Evolutionary conservation across 1,284 basidiomycete genomes (phyloP).

Genomic region (Athelia sp.): DNA sequence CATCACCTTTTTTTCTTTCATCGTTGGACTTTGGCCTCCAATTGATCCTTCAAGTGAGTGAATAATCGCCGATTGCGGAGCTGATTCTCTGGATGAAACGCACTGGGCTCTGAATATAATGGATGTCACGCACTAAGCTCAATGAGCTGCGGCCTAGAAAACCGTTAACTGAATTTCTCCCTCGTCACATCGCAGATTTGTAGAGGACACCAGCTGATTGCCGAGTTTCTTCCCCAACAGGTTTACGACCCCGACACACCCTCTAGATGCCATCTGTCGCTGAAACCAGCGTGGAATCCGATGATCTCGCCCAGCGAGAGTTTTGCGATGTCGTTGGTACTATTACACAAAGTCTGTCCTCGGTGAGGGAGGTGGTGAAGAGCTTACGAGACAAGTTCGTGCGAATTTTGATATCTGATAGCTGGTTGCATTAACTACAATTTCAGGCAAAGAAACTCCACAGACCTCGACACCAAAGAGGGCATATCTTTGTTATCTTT

Average conservation of each 20-base stretch:
- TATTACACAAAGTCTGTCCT: conserved; percentile 58
- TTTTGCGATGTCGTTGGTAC: conserved; percentile 47
- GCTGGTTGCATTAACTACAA: conserved; percentile 6
- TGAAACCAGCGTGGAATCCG: not conserved
- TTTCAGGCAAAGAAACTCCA: conserved; percentile 23
- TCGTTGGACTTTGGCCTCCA: too few relatives aligned
- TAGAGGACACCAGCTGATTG: conserved; percentile 1
- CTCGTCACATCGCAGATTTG: conserved; percentile 6
- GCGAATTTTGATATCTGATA: conserved; percentile 2
- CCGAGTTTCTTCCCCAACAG: too few relatives aligned
- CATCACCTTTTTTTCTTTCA: conserved; percentile 19
- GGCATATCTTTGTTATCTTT: conserved; percentile 90
- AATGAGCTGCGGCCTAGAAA: conserved; percentile 82
- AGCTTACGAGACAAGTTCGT: conserved; percentile 52
- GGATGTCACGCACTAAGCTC: conserved; percentile 78
- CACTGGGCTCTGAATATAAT: conserved; percentile 80
- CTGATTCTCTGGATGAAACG: conserved; percentile 66
- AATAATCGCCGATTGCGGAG: too few relatives aligned
- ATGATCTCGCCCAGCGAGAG: conserved; percentile 8
- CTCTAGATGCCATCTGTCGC: too few relatives aligned
- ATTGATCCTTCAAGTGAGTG: too few relatives aligned
- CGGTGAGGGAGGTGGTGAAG: conserved; percentile 54
- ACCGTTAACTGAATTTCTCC: conserved; percentile 69
- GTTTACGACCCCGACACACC: too few relatives aligned
- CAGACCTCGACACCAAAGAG: conserved; percentile 59